Evolutionary conservation across 768 basidiomycete genomes (phyloP).

Genomic region (Leucocoprinus birnbaumii): DNA sequence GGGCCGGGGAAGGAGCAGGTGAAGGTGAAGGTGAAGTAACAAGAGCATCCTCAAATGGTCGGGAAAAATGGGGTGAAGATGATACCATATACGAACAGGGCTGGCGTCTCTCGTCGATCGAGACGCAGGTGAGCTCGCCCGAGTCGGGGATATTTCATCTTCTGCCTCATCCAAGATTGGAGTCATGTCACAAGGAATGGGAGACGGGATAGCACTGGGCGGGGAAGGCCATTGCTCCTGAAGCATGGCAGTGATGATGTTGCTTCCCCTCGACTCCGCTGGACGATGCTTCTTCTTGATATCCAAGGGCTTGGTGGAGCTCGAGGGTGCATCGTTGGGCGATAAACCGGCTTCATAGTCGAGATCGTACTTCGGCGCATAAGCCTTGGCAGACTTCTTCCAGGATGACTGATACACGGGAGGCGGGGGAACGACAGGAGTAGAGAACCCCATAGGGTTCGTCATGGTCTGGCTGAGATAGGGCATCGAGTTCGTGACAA

Average conservation of each 20-base stretch:
- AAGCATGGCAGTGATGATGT: conserved; percentile 32
- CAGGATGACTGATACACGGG: neutral
- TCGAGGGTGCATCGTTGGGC: neutral
- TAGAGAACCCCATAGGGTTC: conserved; percentile 34
- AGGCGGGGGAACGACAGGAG: conserved; percentile 24
- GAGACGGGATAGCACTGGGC: conserved; percentile 20
- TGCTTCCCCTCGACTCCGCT: conserved; percentile 11
- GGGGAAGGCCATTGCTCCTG: conserved; percentile 39
- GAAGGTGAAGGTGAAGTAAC: conserved; percentile 14
- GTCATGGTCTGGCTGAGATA: conserved; percentile 45
- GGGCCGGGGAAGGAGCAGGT: conserved; percentile 6
- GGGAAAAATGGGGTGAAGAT: conserved; percentile 16
- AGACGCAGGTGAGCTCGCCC: conserved; percentile 19
- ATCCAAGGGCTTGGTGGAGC: neutral
- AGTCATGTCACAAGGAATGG: conserved; percentile 12
- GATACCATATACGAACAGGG: conserved; percentile 18
- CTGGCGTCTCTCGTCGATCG: conserved; percentile 16
- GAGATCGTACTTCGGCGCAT: neutral
- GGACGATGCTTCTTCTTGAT: neutral
- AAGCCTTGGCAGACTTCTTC: neutral
- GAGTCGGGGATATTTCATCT: conserved; percentile 1
- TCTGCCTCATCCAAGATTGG: neutral
- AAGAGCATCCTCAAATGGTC: conserved; percentile 30
- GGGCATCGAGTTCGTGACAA: conserved; percentile 40
- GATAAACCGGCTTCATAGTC: neutral